Base-by-base conservation (phyloP, 2,329 filamentous ascomycete genomes). In the Colletotrichum falcatum region DNA sequence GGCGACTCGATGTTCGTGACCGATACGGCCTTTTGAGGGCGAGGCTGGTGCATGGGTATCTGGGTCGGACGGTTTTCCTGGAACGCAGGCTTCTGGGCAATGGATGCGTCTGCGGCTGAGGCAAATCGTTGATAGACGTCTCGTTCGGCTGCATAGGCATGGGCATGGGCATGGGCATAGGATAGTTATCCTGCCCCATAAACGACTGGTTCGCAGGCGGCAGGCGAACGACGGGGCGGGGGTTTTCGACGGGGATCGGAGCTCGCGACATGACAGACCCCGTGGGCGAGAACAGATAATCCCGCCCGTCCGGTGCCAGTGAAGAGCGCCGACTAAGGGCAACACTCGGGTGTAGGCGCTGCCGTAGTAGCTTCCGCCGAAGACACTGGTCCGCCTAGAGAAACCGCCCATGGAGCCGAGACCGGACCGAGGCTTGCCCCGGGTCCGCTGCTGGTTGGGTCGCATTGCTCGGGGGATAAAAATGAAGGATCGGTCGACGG, bases 391-490 rank as follows among this genome's bases (percentile, higher is more conserved):
- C 72, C 93, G 89, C 76, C 94, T 92, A 9, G 92, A 94, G 74
- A 87, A 90, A 14, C 88, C 88, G 7, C 89, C 88, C 65, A 92
- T 83, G 76, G 84, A 94, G 74, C 85, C 91, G 81, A 92, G 88
- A 20, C 90, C 89, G 68, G 93, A 92, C 69, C 91, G 88, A 46
- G 93, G 90, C 77, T 93, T 92, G 71, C 92, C 92, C 65, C 92
- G 87, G 62, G 91, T 89, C 37, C 90, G 89, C 83, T 97, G 94
- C 79, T 97, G 94, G 79, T 97, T 98, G 18, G 96, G 96, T 74
- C 96, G 90, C 83, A 98, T 88, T 14, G 95, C 95, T 74, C 96
- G 89, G 16, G 96, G 96, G 71, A 99, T 99, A 82, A 99, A 99
- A 76, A 98, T 97, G 80, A 99, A 99, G 0, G 96, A 98, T 74